Percentiles rank a stretch among this genome's conserved stretches.
These are phyloP conservation scores for Claviceps sp. DNA, from an alignment of 2,329 filamentous ascomycete species.

Conservation along the genomic window DNA sequence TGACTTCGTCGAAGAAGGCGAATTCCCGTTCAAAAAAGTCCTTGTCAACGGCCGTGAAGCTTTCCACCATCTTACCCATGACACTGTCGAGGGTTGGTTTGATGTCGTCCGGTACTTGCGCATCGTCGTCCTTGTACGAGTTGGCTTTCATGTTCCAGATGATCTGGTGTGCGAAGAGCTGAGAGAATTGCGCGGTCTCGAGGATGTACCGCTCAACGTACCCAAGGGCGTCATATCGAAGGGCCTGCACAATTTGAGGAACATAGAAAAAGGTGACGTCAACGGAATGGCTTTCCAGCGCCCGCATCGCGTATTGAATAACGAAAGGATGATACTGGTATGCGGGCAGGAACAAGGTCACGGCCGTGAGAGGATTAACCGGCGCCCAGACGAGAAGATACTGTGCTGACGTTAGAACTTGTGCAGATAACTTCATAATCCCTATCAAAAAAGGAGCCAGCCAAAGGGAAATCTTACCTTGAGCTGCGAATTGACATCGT, in stretches of 20 bases:
- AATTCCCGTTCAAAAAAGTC: slow-evolving; percentile 92
- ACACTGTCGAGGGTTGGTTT: slow-evolving; percentile 91
- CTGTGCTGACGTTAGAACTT: slow-evolving; percentile 24
- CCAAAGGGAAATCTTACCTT: slow-evolving; percentile 43
- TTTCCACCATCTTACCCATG: slow-evolving; percentile 67
- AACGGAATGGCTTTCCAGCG: slow-evolving; percentile 85
- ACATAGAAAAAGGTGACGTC: slow-evolving; percentile 99
- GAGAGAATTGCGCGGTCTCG: slow-evolving; percentile 94
- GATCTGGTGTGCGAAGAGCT: slow-evolving; percentile 95
- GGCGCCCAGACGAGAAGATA: slow-evolving; percentile 89
- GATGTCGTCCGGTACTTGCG: slow-evolving; percentile 73
- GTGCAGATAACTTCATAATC: not conserved
- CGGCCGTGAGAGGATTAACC: slow-evolving; percentile 82
- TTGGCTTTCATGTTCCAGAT: slow-evolving; percentile 99
- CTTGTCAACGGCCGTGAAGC: slow-evolving; percentile 67
- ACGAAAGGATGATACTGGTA: slow-evolving; percentile 88
- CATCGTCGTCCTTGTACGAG: slow-evolving; percentile 93
- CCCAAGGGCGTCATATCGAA: slow-evolving; percentile 83
- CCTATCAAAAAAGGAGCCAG: not conserved
- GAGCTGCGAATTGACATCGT: slow-evolving; percentile 65
- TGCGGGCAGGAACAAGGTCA: slow-evolving; percentile 82
- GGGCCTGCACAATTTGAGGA: slow-evolving; percentile 89
- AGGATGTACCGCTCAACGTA: slow-evolving; percentile 95
- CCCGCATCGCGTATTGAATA: slow-evolving; percentile 92
- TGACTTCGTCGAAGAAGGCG: slow-evolving; percentile 95